Percentiles rank a stretch among this genome's conserved stretches.
Conservation (phyloP, 345 rosid species). For the Boechera divaricarpa region DNA sequence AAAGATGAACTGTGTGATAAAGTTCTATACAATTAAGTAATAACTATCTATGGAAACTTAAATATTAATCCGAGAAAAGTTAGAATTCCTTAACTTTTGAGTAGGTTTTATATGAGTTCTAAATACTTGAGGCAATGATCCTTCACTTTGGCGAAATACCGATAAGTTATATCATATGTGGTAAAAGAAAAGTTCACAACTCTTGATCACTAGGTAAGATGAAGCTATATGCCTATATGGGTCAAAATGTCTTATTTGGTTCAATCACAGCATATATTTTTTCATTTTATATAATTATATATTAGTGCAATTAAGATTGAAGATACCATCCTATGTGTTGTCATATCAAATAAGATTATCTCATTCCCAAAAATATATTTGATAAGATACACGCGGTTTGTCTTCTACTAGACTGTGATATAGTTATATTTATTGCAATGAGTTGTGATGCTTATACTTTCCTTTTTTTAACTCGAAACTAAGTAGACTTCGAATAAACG, state of each 20-base stretch:
- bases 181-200: background rate
- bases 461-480: too few relatives aligned
- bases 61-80: background rate
- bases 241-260: constrained; percentile 31
- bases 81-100: background rate
- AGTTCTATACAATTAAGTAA: background rate
- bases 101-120: background rate
- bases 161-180: background rate
- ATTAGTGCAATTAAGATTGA: constrained; percentile 17
- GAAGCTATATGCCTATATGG: background rate
- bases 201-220: constrained; percentile 4
- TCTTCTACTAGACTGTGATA: constrained; percentile 12
- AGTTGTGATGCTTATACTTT: background rate
- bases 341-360: constrained; percentile 40
- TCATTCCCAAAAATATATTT: constrained; percentile 31
- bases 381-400: constrained; percentile 29
- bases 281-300: constrained; percentile 14
- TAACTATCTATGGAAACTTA: background rate
- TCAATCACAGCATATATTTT: constrained; percentile 18
- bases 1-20: background rate
- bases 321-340: constrained; percentile 42
- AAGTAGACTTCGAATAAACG: too few relatives aligned
- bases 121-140: too few relatives aligned
- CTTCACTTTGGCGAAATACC: background rate
- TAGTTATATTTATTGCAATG: background rate